Percentiles rank a stretch among this genome's conserved stretches.
phyloP scores from a whole-genome alignment of 208 protist genomes.

The Leishmania gerbilli region DNA sequence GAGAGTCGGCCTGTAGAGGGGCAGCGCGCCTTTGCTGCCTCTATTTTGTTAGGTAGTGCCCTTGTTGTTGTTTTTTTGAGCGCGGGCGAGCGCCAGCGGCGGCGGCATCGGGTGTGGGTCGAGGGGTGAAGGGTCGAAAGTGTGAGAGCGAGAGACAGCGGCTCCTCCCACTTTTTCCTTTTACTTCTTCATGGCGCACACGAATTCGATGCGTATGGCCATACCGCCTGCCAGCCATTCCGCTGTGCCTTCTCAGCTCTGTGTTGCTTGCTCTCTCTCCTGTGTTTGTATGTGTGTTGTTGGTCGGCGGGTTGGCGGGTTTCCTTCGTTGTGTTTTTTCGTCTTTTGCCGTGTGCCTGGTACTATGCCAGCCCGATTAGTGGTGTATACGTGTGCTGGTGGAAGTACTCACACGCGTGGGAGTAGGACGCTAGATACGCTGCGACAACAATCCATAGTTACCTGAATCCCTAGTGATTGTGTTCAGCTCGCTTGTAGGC shows the following conservation, averaged over 20 bases:
- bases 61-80: too few species aligned
- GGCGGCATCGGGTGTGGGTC: not conserved
- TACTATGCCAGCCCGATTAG: not conserved
- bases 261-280: not conserved
- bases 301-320: not conserved
- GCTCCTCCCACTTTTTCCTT: not conserved
- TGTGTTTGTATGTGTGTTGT: slow-evolving; percentile 1
- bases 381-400: not conserved
- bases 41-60: not conserved
- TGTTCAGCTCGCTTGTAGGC: not conserved
- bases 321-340: not conserved
- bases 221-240: not conserved
- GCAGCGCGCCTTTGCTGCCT: not conserved
- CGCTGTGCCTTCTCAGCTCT: not conserved
- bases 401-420: not conserved
- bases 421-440: not conserved
- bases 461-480: not conserved
- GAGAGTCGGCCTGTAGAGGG: not conserved
- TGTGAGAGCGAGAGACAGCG: too few species aligned
- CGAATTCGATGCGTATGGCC: not conserved
- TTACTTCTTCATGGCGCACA: not conserved
- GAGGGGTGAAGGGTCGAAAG: not conserved
- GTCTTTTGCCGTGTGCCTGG: not conserved
- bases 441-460: not conserved
- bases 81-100: not conserved